These are phyloP conservation scores for Phytophthora foliorum DNA, from an alignment of 352 stramenopile genomes.

Conservation along the genomic window DNA sequence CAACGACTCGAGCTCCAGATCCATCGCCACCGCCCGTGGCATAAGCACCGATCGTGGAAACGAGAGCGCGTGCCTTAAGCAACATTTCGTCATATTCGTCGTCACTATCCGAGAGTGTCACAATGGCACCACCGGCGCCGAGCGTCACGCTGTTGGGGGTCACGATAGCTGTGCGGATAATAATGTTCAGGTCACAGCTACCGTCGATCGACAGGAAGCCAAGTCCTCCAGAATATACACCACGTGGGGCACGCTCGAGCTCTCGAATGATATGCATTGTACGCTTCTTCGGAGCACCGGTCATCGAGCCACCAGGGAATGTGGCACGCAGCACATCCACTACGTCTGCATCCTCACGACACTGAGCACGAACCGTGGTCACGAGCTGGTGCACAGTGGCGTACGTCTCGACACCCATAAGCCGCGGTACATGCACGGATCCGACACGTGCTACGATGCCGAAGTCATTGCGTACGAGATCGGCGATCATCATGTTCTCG, in stretches of 20 bases:
- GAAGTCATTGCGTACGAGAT: conserved; percentile 97
- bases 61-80: conserved; percentile 87
- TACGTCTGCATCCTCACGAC: conserved; percentile 56
- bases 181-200: conserved; percentile 97
- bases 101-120: conserved; percentile 93
- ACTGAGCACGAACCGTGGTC: conserved; percentile 93
- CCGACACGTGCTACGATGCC: conserved; percentile 93
- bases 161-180: conserved; percentile 97
- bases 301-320: conserved; percentile 99
- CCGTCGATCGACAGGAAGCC: conserved; percentile 97
- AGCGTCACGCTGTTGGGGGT: conserved; percentile 85
- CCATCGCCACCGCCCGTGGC: conserved; percentile 59
- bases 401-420: conserved; percentile 97
- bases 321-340: conserved; percentile 95
- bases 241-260: conserved; percentile 90
- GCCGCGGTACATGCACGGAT: conserved; percentile 92
- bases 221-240: conserved; percentile 96
- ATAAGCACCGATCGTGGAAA: conserved; percentile 65
- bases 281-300: conserved; percentile 96
- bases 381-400: conserved; percentile 98
- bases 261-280: conserved; percentile 97
- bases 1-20: conserved; percentile 42
- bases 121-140: conserved; percentile 96
- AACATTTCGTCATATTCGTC: conserved; percentile 96
- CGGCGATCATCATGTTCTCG: conserved; percentile 99